Base-by-base conservation (phyloP, 2,329 filamentous ascomycete genomes). In the Gnomoniopsis smithogilvyi region DNA sequence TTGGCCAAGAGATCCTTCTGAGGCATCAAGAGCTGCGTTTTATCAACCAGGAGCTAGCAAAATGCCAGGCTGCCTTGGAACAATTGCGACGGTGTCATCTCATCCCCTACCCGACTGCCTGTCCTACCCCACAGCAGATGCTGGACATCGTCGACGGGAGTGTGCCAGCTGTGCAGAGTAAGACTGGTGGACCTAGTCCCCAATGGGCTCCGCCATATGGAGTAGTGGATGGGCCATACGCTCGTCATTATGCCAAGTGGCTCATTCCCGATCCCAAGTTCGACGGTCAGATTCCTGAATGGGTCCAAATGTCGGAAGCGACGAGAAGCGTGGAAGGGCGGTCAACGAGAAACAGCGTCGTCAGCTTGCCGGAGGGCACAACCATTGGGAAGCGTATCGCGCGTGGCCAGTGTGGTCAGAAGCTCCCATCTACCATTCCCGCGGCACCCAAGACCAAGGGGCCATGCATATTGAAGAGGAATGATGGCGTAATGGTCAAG, bases 221-320 rank as follows among this genome's bases (percentile, higher is more conserved):
- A 65, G 91, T 97, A 58, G 86, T 87, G 17, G 91, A 97, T 67
- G 95, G 95, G 12, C 93, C 95, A 2, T 98, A 98, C 75, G 88
- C 92, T 62, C 88, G 92, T 66, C 95, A 98, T 76, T 97, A 97
- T 75, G 88, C 92, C 70, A 92, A 91, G 79, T 99, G 95, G 95
- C 85, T 99, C 65, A 87, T 98, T 61, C 91, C 90, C 54, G 92
- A 97, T 73, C 84, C 90, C 59, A 85, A 85, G 51, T 98, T 98
- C 73, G 94, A 97, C 72, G 90, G 89, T 59, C 70, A 81, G 43
- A 75, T 80, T 60, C 77, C 78, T 48, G 77, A 81, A 65, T 73
- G 74, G 67, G 74, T 76, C 59, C 73, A 74, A 34, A 72, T 73
- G 51, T 64, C 72, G 59, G 78, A 80, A 60, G 68, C 71, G 53